Base-by-base conservation (phyloP, 495 filamentous ascomycete species). In the Penicillium coprophilum region DNA sequence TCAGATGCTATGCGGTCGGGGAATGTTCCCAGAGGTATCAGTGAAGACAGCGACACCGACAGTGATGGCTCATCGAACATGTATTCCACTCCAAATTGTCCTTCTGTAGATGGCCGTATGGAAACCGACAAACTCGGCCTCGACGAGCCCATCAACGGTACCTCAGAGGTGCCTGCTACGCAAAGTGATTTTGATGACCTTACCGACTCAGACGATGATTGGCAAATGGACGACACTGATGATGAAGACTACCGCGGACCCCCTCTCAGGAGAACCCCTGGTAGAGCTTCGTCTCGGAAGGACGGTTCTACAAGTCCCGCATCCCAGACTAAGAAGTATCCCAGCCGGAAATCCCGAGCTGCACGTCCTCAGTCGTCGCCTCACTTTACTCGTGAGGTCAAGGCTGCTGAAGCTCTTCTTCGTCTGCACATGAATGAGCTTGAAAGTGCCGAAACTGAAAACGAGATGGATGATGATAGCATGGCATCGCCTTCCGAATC, bases 341-440 rank as follows among this genome's bases (percentile, higher is more conserved):
- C 50, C 8, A 38, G 15, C 17, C 52, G 41, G 8, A 46, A 20
- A 31, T 39, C 52, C 7, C 39, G 51, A 45, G 17, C 51, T 45
- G 13, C 20, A 3, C 31, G 39, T 8, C 10, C 31, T 27, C 46
- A 38, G 5, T 24, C n/a, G 9, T 41, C 50, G 17, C 36, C 38
- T 38, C 56, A 59, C 3, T 64, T 70, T 30, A 49, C 53, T 1
- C 50, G 58, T 20, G 81, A 83, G 58, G 78, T 82, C 59, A 81
- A 78, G 49, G 83, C 83, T 5, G 83, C 83, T 19, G 72, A 82
- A 65, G 70, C 82, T 44, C 66, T 86, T 55, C 69, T 86, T 61
- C 78, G 77, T 59, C 66, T 86, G 45, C 77, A 80, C 46, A 77
- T 78, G 60, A 73, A 77, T 58, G 75, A 81, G 64, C 23, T 54